These are phyloP conservation scores for Taphrina sp. DNA, from an alignment of 1,139 yeast species.

Conservation along the genomic window DNA sequence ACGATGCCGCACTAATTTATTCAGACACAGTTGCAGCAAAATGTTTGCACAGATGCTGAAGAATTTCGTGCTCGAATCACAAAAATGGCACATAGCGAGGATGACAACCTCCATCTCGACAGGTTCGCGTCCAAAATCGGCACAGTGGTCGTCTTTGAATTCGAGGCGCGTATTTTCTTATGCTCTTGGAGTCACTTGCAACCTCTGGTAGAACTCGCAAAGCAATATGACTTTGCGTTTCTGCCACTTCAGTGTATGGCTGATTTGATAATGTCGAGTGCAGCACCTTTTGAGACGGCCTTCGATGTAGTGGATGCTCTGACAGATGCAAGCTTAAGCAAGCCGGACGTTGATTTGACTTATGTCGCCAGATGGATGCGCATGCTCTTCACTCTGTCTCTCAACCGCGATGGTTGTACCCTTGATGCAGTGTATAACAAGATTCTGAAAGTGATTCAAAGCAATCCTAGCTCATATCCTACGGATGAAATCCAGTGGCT, in stretches of 20 bases:
- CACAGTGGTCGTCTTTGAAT: conserved; percentile 13
- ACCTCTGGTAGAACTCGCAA: conserved; percentile 34
- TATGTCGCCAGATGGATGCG: conserved; percentile 36
- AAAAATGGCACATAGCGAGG: too few relatives aligned
- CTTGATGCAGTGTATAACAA: conserved; percentile 1
- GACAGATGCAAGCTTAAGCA: conserved; percentile 1
- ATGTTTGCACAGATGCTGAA: too few relatives aligned
- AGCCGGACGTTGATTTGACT: conserved; percentile 14
- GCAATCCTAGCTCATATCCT: conserved; percentile 33
- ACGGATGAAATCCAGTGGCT: conserved; percentile 37
- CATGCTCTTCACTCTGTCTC: conserved; percentile 32
- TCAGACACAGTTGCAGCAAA: too few relatives aligned
- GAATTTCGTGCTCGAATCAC: too few relatives aligned
- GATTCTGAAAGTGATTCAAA: conserved; percentile 14
- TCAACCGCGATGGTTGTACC: conserved; percentile 18
- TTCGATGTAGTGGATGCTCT: conserved; percentile 11
- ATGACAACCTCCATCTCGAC: too few relatives aligned
- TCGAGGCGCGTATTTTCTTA: conserved; percentile 12
- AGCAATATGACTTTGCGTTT: conserved; percentile 26
- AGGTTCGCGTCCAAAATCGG: conserved; percentile 18
- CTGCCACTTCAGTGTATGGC: conserved; percentile 30
- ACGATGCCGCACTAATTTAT: too few relatives aligned
- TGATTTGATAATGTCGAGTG: conserved; percentile 11
- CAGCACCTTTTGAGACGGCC: conserved; percentile 6
- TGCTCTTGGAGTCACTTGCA: conserved; percentile 10